Percentiles rank a stretch among this genome's conserved stretches.
phyloP scores from a whole-genome alignment of 345 rosid genomes.

The Murraya paniculata region DNA sequence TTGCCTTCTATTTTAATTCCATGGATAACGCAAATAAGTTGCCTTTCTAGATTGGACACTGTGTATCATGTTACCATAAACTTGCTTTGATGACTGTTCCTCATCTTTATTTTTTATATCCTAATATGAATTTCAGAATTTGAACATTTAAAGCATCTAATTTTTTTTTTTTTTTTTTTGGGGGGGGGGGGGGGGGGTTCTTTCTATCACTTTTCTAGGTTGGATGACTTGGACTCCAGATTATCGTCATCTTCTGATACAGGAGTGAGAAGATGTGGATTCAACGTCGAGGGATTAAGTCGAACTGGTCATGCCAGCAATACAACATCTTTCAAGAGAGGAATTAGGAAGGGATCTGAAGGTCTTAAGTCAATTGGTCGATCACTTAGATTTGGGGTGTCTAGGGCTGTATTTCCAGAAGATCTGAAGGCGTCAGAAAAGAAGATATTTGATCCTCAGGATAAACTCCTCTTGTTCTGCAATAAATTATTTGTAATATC shows the following conservation, averaged over 20 bases:
- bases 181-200: too few relatives aligned
- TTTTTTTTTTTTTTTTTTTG: conserved; percentile 8
- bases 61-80: background rate
- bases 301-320: conserved; percentile 40
- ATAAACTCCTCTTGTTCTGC: conserved; percentile 75
- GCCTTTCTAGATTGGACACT: background rate
- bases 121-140: background rate
- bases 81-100: background rate
- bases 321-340: conserved; percentile 68
- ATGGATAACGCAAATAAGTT: background rate
- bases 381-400: conserved; percentile 85
- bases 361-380: conserved; percentile 94
- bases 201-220: conserved; percentile 42
- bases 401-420: conserved; percentile 92
- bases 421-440: conserved; percentile 87
- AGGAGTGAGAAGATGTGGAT: conserved; percentile 60
- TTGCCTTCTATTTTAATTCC: background rate
- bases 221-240: conserved; percentile 93
- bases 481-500: conserved; percentile 76
- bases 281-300: conserved; percentile 61
- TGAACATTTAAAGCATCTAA: background rate
- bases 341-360: conserved; percentile 79
- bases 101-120: background rate
- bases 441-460: conserved; percentile 92
- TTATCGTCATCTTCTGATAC: conserved; percentile 63